Conservation (phyloP, 306 rosid genomes). For the Vicia villosa region DNA sequence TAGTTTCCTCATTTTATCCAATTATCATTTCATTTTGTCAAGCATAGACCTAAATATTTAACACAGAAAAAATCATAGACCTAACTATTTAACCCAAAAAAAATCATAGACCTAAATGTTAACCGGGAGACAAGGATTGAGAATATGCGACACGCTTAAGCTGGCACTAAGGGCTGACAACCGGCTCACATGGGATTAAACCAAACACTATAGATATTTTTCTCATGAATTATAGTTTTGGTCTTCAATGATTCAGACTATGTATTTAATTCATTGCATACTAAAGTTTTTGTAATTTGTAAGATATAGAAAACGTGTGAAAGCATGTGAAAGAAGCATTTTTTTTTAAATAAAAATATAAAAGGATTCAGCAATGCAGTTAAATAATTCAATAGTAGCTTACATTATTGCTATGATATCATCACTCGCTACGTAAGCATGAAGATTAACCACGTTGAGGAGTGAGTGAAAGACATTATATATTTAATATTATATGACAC, state of each 20-base stretch:
- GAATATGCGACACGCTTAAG: conserved; percentile 48
- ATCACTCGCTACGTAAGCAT: no score
- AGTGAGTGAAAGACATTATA: no score
- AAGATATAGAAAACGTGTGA: neutral
- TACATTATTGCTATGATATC: neutral
- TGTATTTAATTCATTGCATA: neutral
- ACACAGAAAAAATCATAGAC: no score
- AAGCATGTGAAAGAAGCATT: neutral
- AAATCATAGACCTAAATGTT: no score
- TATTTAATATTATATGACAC: no score
- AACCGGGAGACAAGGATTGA: conserved; percentile 6
- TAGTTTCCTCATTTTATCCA: neutral
- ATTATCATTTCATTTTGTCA: neutral
- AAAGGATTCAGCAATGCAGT: neutral
- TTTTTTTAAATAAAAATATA: no score
- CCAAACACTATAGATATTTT: neutral
- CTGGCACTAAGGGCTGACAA: conserved; percentile 30
- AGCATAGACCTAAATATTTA: neutral
- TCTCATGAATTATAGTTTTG: neutral
- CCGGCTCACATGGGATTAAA: conserved; percentile 3
- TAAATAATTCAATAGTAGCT: no score
- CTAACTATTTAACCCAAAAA: no score
- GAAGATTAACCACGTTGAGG: no score
- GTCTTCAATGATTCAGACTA: neutral
- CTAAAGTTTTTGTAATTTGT: no score